Conservation (phyloP, 441 rosid species). For the Erodium trifolium region DNA sequence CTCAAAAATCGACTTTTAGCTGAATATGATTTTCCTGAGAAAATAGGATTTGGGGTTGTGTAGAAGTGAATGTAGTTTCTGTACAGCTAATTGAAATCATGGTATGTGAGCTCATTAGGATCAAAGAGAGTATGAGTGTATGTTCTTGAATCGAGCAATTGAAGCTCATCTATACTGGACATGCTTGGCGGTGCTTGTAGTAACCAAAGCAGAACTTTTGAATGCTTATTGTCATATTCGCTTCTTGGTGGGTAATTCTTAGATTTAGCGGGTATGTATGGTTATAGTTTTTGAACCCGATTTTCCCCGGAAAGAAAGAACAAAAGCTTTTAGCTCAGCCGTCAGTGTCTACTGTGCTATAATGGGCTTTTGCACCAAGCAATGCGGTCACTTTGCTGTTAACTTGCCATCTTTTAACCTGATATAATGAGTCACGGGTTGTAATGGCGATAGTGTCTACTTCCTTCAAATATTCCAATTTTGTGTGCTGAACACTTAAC, state of each 20-base stretch:
- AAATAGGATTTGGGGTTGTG: conserved; percentile 1
- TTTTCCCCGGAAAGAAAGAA: background rate
- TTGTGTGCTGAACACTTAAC: background rate
- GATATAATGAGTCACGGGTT: background rate
- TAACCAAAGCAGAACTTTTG: background rate
- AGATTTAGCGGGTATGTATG: background rate
- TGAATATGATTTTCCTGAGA: background rate
- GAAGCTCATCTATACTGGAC: background rate
- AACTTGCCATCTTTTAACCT: too few species aligned
- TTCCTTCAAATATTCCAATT: background rate
- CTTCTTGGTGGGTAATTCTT: background rate
- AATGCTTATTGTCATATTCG: background rate
- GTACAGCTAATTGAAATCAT: background rate
- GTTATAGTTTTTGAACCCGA: background rate
- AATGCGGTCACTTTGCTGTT: background rate
- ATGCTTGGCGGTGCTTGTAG: background rate
- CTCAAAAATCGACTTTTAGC: background rate
- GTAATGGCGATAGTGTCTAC: background rate
- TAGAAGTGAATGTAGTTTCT: background rate
- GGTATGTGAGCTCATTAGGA: background rate
- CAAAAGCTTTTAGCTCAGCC: background rate
- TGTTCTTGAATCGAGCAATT: background rate
- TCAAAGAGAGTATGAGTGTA: background rate
- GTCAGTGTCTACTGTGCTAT: background rate
- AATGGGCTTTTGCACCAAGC: background rate